These are phyloP conservation scores for Beverwykella pulmonaria DNA, from an alignment of 495 filamentous ascomycete genomes.

Conservation along the genomic window DNA sequence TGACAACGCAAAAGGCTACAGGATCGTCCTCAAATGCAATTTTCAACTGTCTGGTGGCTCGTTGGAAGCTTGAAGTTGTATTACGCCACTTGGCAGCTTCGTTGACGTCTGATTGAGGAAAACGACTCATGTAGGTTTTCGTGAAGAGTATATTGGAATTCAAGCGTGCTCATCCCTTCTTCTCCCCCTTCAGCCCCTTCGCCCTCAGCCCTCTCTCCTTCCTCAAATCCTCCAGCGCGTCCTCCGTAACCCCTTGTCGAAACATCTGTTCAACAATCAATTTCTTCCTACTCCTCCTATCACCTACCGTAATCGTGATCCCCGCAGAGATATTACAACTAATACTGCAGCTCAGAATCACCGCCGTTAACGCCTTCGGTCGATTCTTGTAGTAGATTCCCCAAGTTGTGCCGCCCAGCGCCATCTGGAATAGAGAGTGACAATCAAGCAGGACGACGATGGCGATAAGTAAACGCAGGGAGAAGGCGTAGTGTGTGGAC, in stretches of 20 bases:
- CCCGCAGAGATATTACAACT: constrained; percentile 72
- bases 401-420: constrained; percentile 75
- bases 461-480: constrained; percentile 68
- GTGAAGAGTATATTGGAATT: too few species aligned
- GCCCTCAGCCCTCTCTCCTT: constrained; percentile 26
- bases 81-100: too few species aligned
- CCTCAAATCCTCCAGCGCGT: constrained; percentile 67
- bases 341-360: constrained; percentile 76
- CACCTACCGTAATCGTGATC: constrained; percentile 71
- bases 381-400: constrained; percentile 65
- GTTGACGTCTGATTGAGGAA: too few species aligned
- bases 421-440: constrained; percentile 74
- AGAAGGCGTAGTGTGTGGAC: constrained; percentile 74
- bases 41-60: too few species aligned
- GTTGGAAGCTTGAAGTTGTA: too few species aligned
- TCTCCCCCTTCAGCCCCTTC: background rate
- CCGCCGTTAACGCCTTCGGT: constrained; percentile 70
- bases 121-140: too few species aligned
- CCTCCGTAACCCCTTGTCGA: constrained; percentile 69
- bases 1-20: too few species aligned
- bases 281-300: constrained; percentile 74
- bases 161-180: background rate
- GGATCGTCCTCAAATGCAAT: too few species aligned
- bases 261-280: constrained; percentile 74
- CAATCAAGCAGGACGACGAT: constrained; percentile 73